phyloP scores from a whole-genome alignment of 75 land plant genomes.

The Sequoia sempervirens region DNA sequence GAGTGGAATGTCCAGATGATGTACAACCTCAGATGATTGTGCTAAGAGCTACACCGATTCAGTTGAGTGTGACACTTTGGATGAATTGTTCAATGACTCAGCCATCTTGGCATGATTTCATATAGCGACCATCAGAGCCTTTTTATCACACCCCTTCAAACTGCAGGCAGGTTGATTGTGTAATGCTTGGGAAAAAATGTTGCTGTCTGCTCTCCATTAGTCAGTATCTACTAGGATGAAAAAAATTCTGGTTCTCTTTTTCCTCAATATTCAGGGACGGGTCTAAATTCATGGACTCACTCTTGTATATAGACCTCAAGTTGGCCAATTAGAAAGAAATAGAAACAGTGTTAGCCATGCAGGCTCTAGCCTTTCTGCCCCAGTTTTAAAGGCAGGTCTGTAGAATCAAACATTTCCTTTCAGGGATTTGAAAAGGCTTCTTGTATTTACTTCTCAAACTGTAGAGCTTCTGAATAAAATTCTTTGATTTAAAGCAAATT shows the following conservation, averaged over 20 bases:
- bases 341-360: conserved; percentile 2
- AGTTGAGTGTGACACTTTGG: not conserved
- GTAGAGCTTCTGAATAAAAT: conserved; percentile 9
- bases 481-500: not conserved
- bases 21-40: not conserved
- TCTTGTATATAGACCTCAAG: conserved; percentile 7
- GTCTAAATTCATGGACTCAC: conserved; percentile 2
- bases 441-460: conserved; percentile 6
- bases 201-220: not conserved
- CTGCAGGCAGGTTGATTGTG: not conserved
- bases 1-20: not conserved
- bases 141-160: not conserved
- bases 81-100: conserved; percentile 1
- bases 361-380: conserved; percentile 8
- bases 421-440: not conserved
- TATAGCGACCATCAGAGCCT: not conserved
- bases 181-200: not conserved
- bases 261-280: not conserved
- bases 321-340: not conserved
- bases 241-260: not conserved
- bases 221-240: not conserved
- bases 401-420: not conserved
- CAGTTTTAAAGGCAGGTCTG: conserved; percentile 8
- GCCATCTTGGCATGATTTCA: not conserved
- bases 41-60: not conserved